Percentiles rank a stretch among this genome's conserved stretches.
Evolutionary conservation across 306 rosid species (phyloP).

Genomic region (Dryas alaskensis): DNA sequence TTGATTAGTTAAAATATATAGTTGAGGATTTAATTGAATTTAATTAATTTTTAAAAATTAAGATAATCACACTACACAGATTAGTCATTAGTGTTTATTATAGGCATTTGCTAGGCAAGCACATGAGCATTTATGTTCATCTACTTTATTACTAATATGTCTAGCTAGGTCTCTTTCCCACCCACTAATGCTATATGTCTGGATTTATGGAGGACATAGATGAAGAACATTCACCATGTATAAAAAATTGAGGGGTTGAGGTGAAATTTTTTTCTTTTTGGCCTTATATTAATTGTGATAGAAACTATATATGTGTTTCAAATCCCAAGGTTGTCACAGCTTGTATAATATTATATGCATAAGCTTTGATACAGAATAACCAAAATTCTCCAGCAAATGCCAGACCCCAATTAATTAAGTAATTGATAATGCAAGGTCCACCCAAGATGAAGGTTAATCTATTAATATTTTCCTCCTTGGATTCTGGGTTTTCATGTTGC

Average conservation of each 20-base stretch:
- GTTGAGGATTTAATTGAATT: background rate
- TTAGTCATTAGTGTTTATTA: constrained; percentile 1
- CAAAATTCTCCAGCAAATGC: constrained; percentile 58
- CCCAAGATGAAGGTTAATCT: constrained; percentile 15
- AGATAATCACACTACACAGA: background rate
- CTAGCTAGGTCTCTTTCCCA: background rate
- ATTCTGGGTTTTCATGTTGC: constrained; percentile 80
- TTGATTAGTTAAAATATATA: background rate
- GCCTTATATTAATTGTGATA: constrained; percentile 1
- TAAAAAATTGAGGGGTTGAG: background rate
- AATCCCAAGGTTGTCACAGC: constrained; percentile 25
- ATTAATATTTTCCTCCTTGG: constrained; percentile 47
- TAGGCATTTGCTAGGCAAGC: background rate
- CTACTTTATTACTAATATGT: background rate
- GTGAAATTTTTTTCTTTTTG: background rate
- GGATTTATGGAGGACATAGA: background rate
- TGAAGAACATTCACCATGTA: background rate
- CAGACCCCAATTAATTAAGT: constrained; percentile 38
- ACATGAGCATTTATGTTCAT: background rate
- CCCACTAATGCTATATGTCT: background rate
- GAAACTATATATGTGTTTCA: constrained; percentile 17
- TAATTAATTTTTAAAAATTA: background rate
- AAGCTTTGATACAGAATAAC: constrained; percentile 36
- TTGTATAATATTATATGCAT: background rate
- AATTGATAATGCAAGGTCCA: constrained; percentile 47